phyloP scores from a whole-genome alignment of 495 filamentous ascomycete species.

The Amniculicola lignicola region DNA sequence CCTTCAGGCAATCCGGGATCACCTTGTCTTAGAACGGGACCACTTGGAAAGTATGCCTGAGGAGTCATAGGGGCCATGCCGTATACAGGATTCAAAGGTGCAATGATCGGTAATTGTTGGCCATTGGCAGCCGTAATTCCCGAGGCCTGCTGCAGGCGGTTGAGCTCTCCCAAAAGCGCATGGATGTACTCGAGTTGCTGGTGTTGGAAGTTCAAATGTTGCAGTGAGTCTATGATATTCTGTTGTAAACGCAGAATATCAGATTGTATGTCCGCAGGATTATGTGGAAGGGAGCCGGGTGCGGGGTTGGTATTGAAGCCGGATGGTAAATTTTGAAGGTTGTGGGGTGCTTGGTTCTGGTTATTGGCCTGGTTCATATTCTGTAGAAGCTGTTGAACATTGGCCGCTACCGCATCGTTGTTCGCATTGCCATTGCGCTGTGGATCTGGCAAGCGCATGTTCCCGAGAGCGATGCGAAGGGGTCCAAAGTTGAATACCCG shows the following conservation, averaged over 20 bases:
- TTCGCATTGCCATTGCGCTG: conserved; percentile 26
- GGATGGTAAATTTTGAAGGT: not conserved
- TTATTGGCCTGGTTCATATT: not conserved
- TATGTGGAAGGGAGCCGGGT: not conserved
- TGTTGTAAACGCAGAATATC: conserved; percentile 33
- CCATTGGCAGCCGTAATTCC: conserved; percentile 16
- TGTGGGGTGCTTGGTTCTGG: not conserved
- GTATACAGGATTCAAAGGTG: conserved; percentile 24
- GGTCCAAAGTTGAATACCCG: conserved; percentile 63
- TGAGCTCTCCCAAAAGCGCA: conserved; percentile 23
- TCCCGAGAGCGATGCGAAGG: conserved; percentile 47
- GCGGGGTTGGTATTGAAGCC: not conserved
- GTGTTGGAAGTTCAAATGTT: conserved; percentile 29
- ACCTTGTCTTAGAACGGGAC: conserved; percentile 56
- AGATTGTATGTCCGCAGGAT: conserved; percentile 29
- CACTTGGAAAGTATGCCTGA: conserved; percentile 40
- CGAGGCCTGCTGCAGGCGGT: conserved; percentile 26
- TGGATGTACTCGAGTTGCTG: conserved; percentile 30
- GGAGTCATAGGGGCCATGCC: conserved; percentile 15
- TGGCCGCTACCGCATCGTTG: conserved; percentile 28
- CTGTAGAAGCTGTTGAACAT: conserved; percentile 22
- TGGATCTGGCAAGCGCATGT: conserved; percentile 48
- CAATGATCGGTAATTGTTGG: conserved; percentile 21
- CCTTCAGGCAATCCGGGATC: conserved; percentile 70
- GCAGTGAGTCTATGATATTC: conserved; percentile 34